Evolutionary conservation across 306 rosid genomes (phyloP).

Genomic region (Benincasa hispida): DNA sequence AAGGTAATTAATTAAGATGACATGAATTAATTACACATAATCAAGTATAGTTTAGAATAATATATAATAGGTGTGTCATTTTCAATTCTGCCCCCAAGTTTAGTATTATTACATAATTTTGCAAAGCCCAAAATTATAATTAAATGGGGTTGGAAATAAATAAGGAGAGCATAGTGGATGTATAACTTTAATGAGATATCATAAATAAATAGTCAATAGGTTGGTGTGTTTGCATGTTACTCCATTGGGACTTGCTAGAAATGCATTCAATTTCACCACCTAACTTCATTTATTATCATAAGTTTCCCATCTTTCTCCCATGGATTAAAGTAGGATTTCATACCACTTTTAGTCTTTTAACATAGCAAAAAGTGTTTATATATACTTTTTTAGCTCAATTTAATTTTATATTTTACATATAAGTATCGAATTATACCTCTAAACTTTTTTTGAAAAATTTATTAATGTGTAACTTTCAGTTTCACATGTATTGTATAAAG

Average conservation of each 20-base stretch:
- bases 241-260: background rate
- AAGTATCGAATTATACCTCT: no score
- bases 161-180: background rate
- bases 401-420: no score
- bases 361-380: no score
- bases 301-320: background rate
- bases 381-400: no score
- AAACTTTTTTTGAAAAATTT: no score
- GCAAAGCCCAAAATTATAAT: background rate
- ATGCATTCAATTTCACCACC: background rate
- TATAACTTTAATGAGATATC: background rate
- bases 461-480: no score
- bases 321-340: background rate
- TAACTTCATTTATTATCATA: background rate
- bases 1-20: background rate
- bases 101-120: background rate
- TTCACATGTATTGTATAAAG: no score
- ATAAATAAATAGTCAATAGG: background rate
- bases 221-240: conserved; percentile 1
- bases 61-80: background rate
- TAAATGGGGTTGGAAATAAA: background rate
- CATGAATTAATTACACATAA: background rate
- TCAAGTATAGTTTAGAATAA: background rate
- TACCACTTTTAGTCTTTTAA: background rate
- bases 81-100: background rate